A percentile compares a stretch with the other conserved stretches of the same genome.
Evolutionary conservation across 495 filamentous ascomycete species (phyloP).

Genomic region (Neurospora africana): DNA sequence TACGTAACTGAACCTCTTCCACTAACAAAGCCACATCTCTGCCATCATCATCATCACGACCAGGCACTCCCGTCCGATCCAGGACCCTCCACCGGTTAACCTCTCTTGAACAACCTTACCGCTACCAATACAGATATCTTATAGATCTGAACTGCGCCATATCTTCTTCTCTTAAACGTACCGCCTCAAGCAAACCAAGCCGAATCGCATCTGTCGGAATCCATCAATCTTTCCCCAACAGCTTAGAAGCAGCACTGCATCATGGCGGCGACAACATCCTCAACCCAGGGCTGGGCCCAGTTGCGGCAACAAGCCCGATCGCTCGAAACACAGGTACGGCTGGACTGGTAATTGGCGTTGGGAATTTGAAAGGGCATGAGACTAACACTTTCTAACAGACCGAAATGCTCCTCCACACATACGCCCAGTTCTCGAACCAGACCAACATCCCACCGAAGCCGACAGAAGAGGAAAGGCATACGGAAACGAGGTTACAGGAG

Average conservation of each 20-base stretch:
- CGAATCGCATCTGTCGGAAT: background rate
- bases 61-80: background rate
- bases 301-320: slow-evolving; percentile 85
- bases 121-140: background rate
- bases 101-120: background rate
- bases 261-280: slow-evolving; percentile 61
- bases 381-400: slow-evolving; percentile 45
- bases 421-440: slow-evolving; percentile 84
- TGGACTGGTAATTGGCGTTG: background rate
- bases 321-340: slow-evolving; percentile 77
- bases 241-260: background rate
- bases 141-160: background rate
- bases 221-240: background rate
- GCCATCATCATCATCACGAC: background rate
- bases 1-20: background rate
- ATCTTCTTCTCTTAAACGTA: background rate
- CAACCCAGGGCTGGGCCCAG: slow-evolving; percentile 81
- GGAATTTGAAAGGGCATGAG: slow-evolving; percentile 2
- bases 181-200: background rate
- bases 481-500: slow-evolving; percentile 74
- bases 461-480: slow-evolving; percentile 70
- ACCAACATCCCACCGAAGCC: slow-evolving; percentile 71
- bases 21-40: background rate
- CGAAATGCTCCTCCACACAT: slow-evolving; percentile 85
- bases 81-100: background rate